Percentiles rank a stretch among this genome's conserved stretches.
Evolutionary conservation across 225 moss, liverwort and hornwort genomes (phyloP).

Genomic region (Straminergon stramineum): DNA sequence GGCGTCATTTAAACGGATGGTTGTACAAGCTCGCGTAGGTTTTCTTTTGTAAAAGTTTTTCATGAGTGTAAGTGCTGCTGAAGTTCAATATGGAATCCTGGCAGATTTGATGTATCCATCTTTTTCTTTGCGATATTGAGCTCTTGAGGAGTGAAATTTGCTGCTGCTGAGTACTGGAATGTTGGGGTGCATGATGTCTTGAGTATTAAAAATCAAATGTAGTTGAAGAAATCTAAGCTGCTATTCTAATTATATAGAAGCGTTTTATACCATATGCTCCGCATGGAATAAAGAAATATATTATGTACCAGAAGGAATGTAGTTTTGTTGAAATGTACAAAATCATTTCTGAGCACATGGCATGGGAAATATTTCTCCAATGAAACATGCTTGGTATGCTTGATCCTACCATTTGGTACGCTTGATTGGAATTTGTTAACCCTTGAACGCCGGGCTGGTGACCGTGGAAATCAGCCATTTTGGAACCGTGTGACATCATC

Average conservation of each 20-base stretch:
- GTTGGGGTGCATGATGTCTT: not conserved
- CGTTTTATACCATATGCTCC: too few species aligned
- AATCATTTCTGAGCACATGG: not conserved
- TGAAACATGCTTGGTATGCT: not conserved
- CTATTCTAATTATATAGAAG: not conserved
- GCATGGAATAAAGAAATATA: not conserved
- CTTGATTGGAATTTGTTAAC: too few species aligned
- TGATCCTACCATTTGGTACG: not conserved
- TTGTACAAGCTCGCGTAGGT: constrained; percentile 8
- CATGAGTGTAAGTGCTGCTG: not conserved
- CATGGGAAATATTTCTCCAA: not conserved
- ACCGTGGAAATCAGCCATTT: too few species aligned
- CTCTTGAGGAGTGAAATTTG: not conserved
- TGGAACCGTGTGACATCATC: too few species aligned
- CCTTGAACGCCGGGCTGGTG: too few species aligned
- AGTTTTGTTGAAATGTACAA: not conserved
- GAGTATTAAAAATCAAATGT: not conserved
- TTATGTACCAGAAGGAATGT: not conserved
- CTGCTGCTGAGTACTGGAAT: not conserved
- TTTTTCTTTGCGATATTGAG: not conserved
- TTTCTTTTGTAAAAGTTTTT: constrained; percentile 12
- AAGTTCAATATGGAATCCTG: not conserved
- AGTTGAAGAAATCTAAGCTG: not conserved
- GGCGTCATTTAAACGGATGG: constrained; percentile 3
- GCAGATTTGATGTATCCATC: not conserved